A percentile compares a stretch with the other conserved stretches of the same genome.
Conservation (phyloP, 768 basidiomycete species). For the Rhizopogon rudus region DNA sequence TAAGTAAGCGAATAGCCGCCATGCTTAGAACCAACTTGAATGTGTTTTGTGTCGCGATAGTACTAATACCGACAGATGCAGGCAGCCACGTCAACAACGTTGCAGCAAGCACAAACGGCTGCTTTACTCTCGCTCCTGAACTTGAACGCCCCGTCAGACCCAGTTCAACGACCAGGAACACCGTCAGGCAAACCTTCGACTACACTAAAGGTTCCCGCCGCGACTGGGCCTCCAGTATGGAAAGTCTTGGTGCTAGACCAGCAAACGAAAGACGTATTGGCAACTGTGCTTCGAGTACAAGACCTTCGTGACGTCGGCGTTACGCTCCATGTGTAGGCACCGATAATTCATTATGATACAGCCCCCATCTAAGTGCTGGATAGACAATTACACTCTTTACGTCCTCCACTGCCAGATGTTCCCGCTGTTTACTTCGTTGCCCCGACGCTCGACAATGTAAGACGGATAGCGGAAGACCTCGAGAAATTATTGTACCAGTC, state of each 20-base stretch:
- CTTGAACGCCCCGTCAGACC: conserved; percentile 44
- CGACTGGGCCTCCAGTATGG: conserved; percentile 81
- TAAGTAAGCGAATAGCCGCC: too few relatives aligned
- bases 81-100: conserved; percentile 46
- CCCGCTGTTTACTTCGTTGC: conserved; percentile 97
- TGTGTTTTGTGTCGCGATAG: too few relatives aligned
- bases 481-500: conserved; percentile 87
- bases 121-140: conserved; percentile 84
- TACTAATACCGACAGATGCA: conserved; percentile 31
- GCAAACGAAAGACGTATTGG: conserved; percentile 92
- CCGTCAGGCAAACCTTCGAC: conserved; percentile 34
- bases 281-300: conserved; percentile 92
- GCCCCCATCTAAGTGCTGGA: conserved; percentile 3
- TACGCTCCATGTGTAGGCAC: conserved; percentile 90
- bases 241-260: conserved; percentile 95
- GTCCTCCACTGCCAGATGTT: conserved; percentile 90
- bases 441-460: conserved; percentile 81
- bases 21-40: too few relatives aligned
- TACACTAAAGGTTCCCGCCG: conserved; percentile 44
- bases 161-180: conserved; percentile 12
- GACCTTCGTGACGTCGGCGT: conserved; percentile 96
- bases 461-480: conserved; percentile 90
- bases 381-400: conserved; percentile 86
- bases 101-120: conserved; percentile 86
- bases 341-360: conserved; percentile 1